phyloP scores from a whole-genome alignment of 768 basidiomycete genomes.

The Paxillus rubicundulus region DNA sequence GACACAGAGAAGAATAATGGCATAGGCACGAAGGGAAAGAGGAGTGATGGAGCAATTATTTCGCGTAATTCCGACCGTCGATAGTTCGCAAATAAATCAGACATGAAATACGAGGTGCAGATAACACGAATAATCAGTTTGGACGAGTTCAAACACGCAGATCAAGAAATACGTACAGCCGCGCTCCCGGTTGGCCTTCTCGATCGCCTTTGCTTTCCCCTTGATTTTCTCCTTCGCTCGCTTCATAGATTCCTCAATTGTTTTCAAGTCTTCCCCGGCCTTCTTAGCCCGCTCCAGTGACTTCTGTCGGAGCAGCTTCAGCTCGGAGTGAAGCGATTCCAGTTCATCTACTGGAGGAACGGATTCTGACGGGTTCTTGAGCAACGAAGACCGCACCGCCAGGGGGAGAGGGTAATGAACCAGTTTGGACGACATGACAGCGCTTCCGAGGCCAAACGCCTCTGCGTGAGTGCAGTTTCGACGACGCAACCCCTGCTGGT shows the following conservation, averaged over 20 bases:
- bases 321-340: constrained; percentile 60
- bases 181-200: constrained; percentile 70
- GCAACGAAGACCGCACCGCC: constrained; percentile 54
- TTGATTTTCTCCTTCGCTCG: constrained; percentile 73
- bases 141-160: constrained; percentile 11
- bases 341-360: constrained; percentile 76
- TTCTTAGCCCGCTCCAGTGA: constrained; percentile 66
- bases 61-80: constrained; percentile 10
- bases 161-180: constrained; percentile 59
- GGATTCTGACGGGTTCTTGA: constrained; percentile 61
- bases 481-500: constrained; percentile 11
- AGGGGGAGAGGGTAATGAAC: constrained; percentile 46
- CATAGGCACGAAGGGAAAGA: background rate
- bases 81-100: constrained; percentile 4
- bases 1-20: background rate
- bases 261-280: constrained; percentile 70
- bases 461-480: constrained; percentile 6
- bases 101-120: constrained; percentile 2
- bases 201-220: constrained; percentile 68
- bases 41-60: constrained; percentile 1
- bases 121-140: constrained; percentile 15
- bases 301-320: constrained; percentile 50
- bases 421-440: constrained; percentile 62
- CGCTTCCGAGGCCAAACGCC: constrained; percentile 19
- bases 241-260: constrained; percentile 74